A percentile compares a stretch with the other conserved stretches of the same genome.
phyloP scores from a whole-genome alignment of 2,329 filamentous ascomycete species.

The Aschersonia sp. region DNA sequence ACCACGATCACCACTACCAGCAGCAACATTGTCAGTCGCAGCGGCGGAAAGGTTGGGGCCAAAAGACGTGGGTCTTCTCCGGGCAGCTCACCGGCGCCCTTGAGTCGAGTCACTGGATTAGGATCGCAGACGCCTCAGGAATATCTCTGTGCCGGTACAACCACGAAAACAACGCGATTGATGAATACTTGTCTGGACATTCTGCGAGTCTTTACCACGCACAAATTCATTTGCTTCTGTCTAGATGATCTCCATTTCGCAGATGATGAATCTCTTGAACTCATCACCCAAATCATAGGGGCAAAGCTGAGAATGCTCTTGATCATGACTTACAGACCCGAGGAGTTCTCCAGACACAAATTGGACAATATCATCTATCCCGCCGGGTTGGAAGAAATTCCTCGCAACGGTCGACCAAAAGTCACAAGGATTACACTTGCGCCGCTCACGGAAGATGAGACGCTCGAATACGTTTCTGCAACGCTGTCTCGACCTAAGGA shows the following conservation, averaged over 20 bases:
- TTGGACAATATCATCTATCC: slow-evolving; percentile 41
- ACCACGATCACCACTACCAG: not conserved
- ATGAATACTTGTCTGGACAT: slow-evolving; percentile 85
- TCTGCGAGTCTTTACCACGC: slow-evolving; percentile 62
- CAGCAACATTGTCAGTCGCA: slow-evolving; percentile 8
- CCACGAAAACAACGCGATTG: slow-evolving; percentile 55
- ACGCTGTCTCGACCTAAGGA: slow-evolving; percentile 63
- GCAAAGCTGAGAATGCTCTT: slow-evolving; percentile 71
- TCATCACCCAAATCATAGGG: slow-evolving; percentile 67
- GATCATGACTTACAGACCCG: slow-evolving; percentile 61
- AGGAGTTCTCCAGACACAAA: slow-evolving; percentile 44
- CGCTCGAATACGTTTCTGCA: slow-evolving; percentile 66
- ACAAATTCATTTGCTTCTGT: slow-evolving; percentile 80
- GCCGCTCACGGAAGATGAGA: slow-evolving; percentile 66
- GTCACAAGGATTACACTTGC: slow-evolving; percentile 58
- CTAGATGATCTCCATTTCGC: slow-evolving; percentile 86
- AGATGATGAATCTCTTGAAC: slow-evolving; percentile 72
- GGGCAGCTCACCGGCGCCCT: slow-evolving; percentile 23
- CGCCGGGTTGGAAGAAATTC: slow-evolving; percentile 34
- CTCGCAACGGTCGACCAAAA: slow-evolving; percentile 32
- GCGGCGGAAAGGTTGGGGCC: slow-evolving; percentile 15
- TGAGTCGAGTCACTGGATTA: slow-evolving; percentile 17
- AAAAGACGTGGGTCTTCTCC: slow-evolving; percentile 36
- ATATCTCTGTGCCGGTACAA: slow-evolving; percentile 41
- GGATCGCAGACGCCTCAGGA: slow-evolving; percentile 41